A percentile compares a stretch with the other conserved stretches of the same genome.
phyloP scores from a whole-genome alignment of 345 rosid species.

The Acer yangbiense region DNA sequence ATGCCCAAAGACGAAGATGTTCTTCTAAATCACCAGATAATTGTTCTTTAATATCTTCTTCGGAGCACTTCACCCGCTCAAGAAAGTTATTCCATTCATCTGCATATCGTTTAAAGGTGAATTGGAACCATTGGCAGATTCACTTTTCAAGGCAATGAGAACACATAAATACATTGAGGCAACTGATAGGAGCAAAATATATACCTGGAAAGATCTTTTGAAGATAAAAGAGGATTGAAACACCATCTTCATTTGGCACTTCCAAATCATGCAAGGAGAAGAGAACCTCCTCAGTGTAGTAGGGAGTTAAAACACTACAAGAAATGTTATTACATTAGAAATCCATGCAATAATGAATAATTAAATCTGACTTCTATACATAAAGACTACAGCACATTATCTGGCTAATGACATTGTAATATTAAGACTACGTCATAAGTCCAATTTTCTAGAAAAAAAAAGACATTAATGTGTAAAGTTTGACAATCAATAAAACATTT shows the following conservation, averaged over 20 bases:
- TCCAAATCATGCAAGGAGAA: constrained; percentile 80
- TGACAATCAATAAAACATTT: neutral
- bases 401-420: neutral
- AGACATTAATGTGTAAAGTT: neutral
- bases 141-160: constrained; percentile 7
- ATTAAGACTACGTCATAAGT: neutral
- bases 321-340: constrained; percentile 19
- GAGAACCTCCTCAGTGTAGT: constrained; percentile 89
- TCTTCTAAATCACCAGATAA: constrained; percentile 57
- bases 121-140: neutral
- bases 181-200: constrained; percentile 8
- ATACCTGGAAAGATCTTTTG: constrained; percentile 98
- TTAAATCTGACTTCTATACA: neutral
- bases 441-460: neutral
- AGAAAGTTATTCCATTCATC: constrained; percentile 99
- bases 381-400: neutral
- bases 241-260: constrained; percentile 91
- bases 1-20: constrained; percentile 94
- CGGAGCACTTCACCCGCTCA: constrained; percentile 61
- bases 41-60: constrained; percentile 67
- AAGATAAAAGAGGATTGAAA: constrained; percentile 89
- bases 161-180: constrained; percentile 2
- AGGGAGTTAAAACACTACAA: constrained; percentile 91
- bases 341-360: constrained; percentile 5
- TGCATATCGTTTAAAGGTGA: constrained; percentile 31